phyloP scores from a whole-genome alignment of 306 rosid genomes.

The Senna siamea region DNA sequence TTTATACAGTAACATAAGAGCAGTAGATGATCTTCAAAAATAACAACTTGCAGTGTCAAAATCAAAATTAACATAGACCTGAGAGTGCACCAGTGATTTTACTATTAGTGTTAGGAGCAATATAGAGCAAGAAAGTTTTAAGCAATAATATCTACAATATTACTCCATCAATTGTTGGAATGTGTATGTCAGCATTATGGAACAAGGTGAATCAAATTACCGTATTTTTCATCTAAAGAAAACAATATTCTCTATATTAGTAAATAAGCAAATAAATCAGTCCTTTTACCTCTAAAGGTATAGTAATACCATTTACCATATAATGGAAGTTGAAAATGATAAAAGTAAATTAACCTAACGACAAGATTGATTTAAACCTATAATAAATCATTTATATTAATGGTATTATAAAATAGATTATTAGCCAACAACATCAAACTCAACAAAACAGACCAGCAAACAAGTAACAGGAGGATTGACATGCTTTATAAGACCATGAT shows the following conservation, averaged over 20 bases:
- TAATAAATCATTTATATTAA: background rate
- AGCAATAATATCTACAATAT: slow-evolving; percentile 37
- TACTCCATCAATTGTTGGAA: slow-evolving; percentile 22
- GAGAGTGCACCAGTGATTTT: slow-evolving; percentile 9
- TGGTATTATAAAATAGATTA: slow-evolving; percentile 13
- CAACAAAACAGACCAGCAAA: slow-evolving; percentile 2
- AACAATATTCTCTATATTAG: background rate
- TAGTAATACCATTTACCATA: slow-evolving; percentile 23
- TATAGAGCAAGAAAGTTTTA: slow-evolving; percentile 5
- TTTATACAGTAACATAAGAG: slow-evolving; percentile 2
- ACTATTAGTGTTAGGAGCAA: slow-evolving; percentile 12
- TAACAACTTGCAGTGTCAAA: slow-evolving; percentile 18
- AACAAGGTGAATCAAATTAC: background rate
- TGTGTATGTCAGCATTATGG: background rate
- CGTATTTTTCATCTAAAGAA: too few species aligned
- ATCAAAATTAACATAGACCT: slow-evolving; percentile 2
- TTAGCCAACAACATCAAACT: slow-evolving; percentile 30
- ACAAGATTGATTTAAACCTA: slow-evolving; percentile 17
- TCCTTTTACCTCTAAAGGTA: slow-evolving; percentile 17
- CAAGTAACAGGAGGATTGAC: slow-evolving; percentile 29
- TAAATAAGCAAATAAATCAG: background rate
- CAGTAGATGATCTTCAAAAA: slow-evolving; percentile 21
- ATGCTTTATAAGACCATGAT: slow-evolving; percentile 19
- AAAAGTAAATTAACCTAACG: slow-evolving; percentile 25
- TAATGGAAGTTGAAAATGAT: slow-evolving; percentile 28